A percentile compares a stretch with the other conserved stretches of the same genome.
Conservation (phyloP, 2,329 filamentous ascomycete genomes). For the Gnomoniopsis smithogilvyi region DNA sequence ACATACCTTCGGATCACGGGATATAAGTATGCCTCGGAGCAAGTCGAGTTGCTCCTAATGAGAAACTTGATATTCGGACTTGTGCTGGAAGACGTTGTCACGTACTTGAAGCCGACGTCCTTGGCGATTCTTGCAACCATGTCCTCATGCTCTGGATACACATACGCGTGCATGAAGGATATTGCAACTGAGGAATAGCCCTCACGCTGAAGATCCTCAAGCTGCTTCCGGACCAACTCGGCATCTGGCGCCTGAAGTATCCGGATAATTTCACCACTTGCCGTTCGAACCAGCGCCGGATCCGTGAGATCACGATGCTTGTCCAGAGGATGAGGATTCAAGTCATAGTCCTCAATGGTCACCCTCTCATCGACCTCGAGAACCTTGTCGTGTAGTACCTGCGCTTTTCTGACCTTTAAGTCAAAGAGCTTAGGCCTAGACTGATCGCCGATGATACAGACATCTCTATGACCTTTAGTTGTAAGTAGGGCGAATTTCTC, state of each 20-base stretch:
- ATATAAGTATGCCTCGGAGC: constrained; percentile 70
- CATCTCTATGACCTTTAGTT: constrained; percentile 68
- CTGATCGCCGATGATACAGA: constrained; percentile 71
- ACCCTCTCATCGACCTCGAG: constrained; percentile 71
- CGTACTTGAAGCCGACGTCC: constrained; percentile 59
- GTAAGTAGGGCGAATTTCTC: constrained; percentile 68
- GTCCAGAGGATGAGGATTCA: constrained; percentile 52
- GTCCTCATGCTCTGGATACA: constrained; percentile 63
- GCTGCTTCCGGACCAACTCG: constrained; percentile 46
- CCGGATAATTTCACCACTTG: constrained; percentile 64
- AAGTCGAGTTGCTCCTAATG: constrained; percentile 63
- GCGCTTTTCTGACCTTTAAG: constrained; percentile 63
- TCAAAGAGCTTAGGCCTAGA: constrained; percentile 70
- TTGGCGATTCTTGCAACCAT: constrained; percentile 56
- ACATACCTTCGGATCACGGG: constrained; percentile 69
- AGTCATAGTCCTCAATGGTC: constrained; percentile 70
- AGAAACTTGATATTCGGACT: constrained; percentile 73
- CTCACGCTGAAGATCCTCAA: constrained; percentile 56
- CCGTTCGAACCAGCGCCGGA: constrained; percentile 51
- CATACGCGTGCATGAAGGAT: constrained; percentile 67
- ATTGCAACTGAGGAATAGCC: constrained; percentile 46
- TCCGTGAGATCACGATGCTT: constrained; percentile 34
- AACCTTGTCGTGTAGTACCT: constrained; percentile 64
- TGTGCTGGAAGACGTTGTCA: constrained; percentile 63
- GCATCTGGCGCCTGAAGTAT: constrained; percentile 55